Conservation (phyloP, 345 rosid genomes). For the Ailanthus altissimus region DNA sequence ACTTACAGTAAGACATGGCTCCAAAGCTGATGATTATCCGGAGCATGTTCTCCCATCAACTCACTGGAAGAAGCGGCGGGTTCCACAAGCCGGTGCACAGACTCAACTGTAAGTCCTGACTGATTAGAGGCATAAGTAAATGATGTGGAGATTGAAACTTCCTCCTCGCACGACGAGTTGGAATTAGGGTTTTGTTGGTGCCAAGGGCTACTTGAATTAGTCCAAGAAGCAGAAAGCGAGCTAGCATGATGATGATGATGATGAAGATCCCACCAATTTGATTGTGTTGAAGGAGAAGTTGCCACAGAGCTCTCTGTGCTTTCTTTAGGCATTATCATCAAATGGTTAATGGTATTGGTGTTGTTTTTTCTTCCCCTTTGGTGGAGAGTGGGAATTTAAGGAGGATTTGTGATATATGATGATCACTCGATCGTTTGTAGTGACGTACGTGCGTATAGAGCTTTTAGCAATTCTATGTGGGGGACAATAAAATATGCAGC, state of each 20-base stretch:
- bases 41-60: slow-evolving; percentile 58
- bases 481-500: slow-evolving; percentile 65
- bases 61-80: slow-evolving; percentile 40
- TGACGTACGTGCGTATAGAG: slow-evolving; percentile 36
- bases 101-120: slow-evolving; percentile 60
- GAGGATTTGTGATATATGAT: slow-evolving; percentile 24
- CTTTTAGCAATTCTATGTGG: slow-evolving; percentile 30
- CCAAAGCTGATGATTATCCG: slow-evolving; percentile 61
- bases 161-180: slow-evolving; percentile 62
- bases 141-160: slow-evolving; percentile 57
- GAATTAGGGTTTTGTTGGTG: slow-evolving; percentile 48
- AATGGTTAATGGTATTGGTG: background rate
- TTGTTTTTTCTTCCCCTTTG: slow-evolving; percentile 11
- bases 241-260: slow-evolving; percentile 43
- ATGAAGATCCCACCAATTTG: slow-evolving; percentile 66
- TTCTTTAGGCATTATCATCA: slow-evolving; percentile 49
- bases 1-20: slow-evolving; percentile 67
- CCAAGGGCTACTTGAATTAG: slow-evolving; percentile 27
- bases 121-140: slow-evolving; percentile 62
- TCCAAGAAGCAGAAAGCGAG: slow-evolving; percentile 46
- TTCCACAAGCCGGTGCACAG: slow-evolving; percentile 42
- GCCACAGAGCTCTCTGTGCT: slow-evolving; percentile 43
- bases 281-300: slow-evolving; percentile 32
- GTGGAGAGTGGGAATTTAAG: slow-evolving; percentile 38
- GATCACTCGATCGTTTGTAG: slow-evolving; percentile 26